Conservation (phyloP, 129 eudicot species). For the Chrysanthemum makinoi region DNA sequence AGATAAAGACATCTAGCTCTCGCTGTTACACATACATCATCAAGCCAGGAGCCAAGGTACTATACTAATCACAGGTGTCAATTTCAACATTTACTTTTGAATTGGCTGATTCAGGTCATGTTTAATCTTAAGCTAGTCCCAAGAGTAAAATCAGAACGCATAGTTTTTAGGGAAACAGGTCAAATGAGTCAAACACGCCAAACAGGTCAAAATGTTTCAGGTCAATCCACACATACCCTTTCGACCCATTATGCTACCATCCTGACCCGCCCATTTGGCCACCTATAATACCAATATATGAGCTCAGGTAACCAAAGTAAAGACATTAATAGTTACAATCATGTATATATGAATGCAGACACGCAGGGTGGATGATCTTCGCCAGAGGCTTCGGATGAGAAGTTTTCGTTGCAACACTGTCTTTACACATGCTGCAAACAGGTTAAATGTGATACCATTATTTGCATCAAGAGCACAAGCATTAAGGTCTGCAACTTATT, state of each 20-base stretch:
- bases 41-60: constrained; percentile 66
- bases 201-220: no score
- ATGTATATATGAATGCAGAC: constrained; percentile 34
- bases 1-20: constrained; percentile 44
- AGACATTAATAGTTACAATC: background rate
- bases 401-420: constrained; percentile 76
- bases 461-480: constrained; percentile 82
- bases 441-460: constrained; percentile 69
- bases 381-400: constrained; percentile 68
- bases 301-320: constrained; percentile 5
- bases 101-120: background rate
- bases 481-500: constrained; percentile 43
- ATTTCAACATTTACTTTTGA: no score
- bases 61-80: background rate
- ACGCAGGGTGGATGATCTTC: constrained; percentile 58
- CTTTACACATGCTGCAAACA: constrained; percentile 54
- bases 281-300: background rate
- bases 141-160: no score
- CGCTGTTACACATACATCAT: constrained; percentile 68
- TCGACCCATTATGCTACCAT: no score
- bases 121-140: background rate
- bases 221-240: no score
- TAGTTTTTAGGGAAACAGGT: no score
- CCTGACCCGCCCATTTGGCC: no score
- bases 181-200: no score